phyloP scores from a whole-genome alignment of 2,329 filamentous ascomycete species.

The Trichophyton mentagrophytes region DNA sequence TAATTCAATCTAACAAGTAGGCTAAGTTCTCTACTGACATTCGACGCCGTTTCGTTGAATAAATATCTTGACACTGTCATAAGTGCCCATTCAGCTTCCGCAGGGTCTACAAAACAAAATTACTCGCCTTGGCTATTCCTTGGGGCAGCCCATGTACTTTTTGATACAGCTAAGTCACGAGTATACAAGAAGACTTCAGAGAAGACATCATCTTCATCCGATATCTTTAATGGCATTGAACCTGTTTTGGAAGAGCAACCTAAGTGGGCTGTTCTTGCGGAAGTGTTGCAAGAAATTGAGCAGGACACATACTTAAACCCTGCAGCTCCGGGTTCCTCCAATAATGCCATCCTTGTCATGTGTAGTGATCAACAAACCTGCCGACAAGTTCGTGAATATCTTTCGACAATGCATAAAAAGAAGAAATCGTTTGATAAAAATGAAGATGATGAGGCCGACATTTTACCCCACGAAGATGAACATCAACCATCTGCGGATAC shows the following conservation, averaged over 20 bases:
- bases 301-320: constrained; percentile 78
- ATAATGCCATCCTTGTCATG: constrained; percentile 90
- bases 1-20: not conserved
- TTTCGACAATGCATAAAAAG: constrained; percentile 65
- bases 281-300: constrained; percentile 87
- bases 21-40: constrained; percentile 54
- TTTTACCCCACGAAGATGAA: constrained; percentile 16
- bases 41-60: constrained; percentile 82
- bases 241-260: constrained; percentile 88
- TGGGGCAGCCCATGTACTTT: constrained; percentile 87
- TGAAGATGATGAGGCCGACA: constrained; percentile 22
- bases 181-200: constrained; percentile 65
- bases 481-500: constrained; percentile 60
- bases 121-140: constrained; percentile 95
- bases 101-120: constrained; percentile 73
- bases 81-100: constrained; percentile 75
- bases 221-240: constrained; percentile 42
- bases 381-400: constrained; percentile 75
- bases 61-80: constrained; percentile 90
- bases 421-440: constrained; percentile 17
- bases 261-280: constrained; percentile 82
- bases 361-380: constrained; percentile 79
- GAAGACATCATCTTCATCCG: constrained; percentile 18
- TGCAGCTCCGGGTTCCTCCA: constrained; percentile 63
- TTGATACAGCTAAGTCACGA: constrained; percentile 73